A percentile compares a stretch with the other conserved stretches of the same genome.
These are phyloP conservation scores for Trichocladium uniseriatum DNA, from an alignment of 495 filamentous ascomycete genomes.

Conservation along the genomic window DNA sequence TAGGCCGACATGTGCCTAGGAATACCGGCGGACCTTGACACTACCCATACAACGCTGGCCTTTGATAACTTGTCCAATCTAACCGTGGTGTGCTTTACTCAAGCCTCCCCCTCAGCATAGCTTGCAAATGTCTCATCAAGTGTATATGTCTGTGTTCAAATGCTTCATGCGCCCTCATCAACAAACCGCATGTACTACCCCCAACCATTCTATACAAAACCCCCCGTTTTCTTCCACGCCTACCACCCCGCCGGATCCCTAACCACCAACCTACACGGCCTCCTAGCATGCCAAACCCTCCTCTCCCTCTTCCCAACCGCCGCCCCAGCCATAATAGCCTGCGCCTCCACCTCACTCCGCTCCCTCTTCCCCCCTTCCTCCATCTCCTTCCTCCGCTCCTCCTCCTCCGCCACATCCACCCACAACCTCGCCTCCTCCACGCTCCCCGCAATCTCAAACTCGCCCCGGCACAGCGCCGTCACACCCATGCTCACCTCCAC, in stretches of 20 bases:
- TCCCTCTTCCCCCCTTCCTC: constrained; percentile 17
- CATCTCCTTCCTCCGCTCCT: constrained; percentile 52
- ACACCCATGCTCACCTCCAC: constrained; percentile 53
- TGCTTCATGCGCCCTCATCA: too few species aligned
- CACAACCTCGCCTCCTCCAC: constrained; percentile 65
- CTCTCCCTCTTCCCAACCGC: constrained; percentile 51
- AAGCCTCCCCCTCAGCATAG: too few species aligned
- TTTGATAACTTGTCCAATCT: too few species aligned
- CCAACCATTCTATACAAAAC: not conserved
- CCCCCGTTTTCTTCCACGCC: not conserved
- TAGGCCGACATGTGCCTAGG: too few species aligned
- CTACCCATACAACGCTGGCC: too few species aligned
- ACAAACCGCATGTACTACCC: not conserved
- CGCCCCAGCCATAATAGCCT: constrained; percentile 41
- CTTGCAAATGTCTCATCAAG: too few species aligned
- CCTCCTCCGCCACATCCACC: constrained; percentile 53
- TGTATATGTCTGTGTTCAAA: too few species aligned
- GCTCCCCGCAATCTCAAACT: constrained; percentile 71
- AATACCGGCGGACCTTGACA: too few species aligned
- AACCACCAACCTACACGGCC: constrained; percentile 55
- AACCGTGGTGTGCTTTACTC: too few species aligned
- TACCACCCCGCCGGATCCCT: constrained; percentile 24
- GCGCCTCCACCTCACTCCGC: constrained; percentile 37
- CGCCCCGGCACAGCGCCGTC: constrained; percentile 64
- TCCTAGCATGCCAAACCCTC: constrained; percentile 62